phyloP scores from a whole-genome alignment of 352 stramenopile genomes.

The Thalassiosira hispida region DNA sequence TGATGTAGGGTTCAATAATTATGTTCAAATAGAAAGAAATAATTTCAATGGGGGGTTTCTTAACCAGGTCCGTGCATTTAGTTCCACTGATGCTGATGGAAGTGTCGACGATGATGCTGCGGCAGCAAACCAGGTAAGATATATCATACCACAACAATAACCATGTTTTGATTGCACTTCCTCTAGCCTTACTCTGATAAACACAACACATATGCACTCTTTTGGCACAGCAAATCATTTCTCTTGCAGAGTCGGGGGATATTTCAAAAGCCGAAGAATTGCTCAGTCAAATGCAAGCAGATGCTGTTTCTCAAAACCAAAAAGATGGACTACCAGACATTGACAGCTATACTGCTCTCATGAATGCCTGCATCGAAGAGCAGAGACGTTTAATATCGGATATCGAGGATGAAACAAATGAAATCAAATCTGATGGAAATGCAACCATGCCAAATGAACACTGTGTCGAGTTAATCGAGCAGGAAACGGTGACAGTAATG shows the following conservation, averaged over 20 bases:
- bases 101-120: neutral
- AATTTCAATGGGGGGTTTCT: neutral
- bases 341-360: slow-evolving; percentile 51
- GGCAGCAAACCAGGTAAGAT: slow-evolving; percentile 7
- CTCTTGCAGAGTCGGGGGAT: slow-evolving; percentile 35
- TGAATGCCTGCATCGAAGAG: slow-evolving; percentile 45
- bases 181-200: neutral
- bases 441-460: slow-evolving; percentile 25
- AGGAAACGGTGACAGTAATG: slow-evolving; percentile 20
- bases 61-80: slow-evolving; percentile 9
- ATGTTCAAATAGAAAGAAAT: neutral
- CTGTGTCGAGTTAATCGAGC: slow-evolving; percentile 23
- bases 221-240: slow-evolving; percentile 40
- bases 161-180: neutral
- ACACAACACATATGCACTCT: no score
- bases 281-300: slow-evolving; percentile 40
- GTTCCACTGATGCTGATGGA: slow-evolving; percentile 5
- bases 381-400: slow-evolving; percentile 42
- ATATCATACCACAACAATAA: neutral
- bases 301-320: slow-evolving; percentile 36
- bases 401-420: slow-evolving; percentile 16
- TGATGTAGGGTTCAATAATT: neutral
- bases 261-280: slow-evolving; percentile 32
- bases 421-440: slow-evolving; percentile 36
- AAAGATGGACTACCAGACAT: slow-evolving; percentile 44